Base-by-base conservation (phyloP, 1,284 basidiomycete species). In the Malassezia yamatoensis region DNA sequence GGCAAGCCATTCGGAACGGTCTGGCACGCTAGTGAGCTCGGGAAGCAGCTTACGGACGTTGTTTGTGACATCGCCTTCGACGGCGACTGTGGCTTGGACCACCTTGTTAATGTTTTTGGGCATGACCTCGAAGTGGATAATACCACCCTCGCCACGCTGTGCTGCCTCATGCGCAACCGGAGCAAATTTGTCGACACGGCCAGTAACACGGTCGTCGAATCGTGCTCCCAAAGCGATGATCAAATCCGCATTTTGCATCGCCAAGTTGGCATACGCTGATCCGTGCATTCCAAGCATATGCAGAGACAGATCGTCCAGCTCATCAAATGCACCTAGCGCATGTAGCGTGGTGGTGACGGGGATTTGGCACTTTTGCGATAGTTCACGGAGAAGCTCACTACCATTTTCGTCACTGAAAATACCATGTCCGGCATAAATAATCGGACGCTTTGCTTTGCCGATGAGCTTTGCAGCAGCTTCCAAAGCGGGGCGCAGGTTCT, bases 261-360 rank as follows among this genome's bases (percentile, higher is more conserved):
- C 91, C 51, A 94, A 79, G 79, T 98, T 98, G 70, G 94, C 93
- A 71, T 96, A 96, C 2, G 91, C 90, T 13, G 85, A 85, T 5
- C 94, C 94, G 79, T 98, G 93, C 93, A 98, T 96, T 63, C 93
- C 93, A 54, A 98, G 83, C 93, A 98, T 96, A 77, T 96, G 90
- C 72, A 98, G 79, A 63, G 85, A 86, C 75, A 83, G 84, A 10
- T 68, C 66, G 76, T 90, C 83, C 58, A 81, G 82, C 80, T 98
- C 94, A 77, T 98, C 90, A 73, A 89, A 98, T 1, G 87, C 85
- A 58, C 93, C 94, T 38, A 98, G 84, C 58, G 91, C 93, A 74
- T 94, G 91, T 16, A 98, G 79, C 24, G 91, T 96, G 15, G 93
- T 98, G 54, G 89, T 94, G 38, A 98, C 91, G 53, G 93, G 93